A percentile compares a stretch with the other conserved stretches of the same genome.
Conservation (phyloP, 2,329 filamentous ascomycete species). For the Rhynchosporium graminicola region DNA sequence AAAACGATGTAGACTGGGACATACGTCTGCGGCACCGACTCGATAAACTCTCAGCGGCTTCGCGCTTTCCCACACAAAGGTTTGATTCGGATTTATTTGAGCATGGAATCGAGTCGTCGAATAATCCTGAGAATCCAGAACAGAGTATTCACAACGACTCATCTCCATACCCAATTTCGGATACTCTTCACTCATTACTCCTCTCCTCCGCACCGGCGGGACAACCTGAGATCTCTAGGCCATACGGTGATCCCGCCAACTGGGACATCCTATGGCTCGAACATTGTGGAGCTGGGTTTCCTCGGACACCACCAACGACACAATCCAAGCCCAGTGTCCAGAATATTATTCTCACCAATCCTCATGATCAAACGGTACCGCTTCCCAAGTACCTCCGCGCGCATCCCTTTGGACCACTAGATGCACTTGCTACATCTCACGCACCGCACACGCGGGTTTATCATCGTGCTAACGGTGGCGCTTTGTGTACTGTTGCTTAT, state of each 20-base stretch:
- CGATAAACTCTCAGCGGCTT: constrained; percentile 20
- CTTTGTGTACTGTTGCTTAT: constrained; percentile 29
- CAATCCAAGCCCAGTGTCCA: background rate
- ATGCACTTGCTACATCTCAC: constrained; percentile 22
- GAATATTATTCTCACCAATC: constrained; percentile 24
- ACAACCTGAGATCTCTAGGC: background rate
- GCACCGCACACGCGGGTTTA: constrained; percentile 26
- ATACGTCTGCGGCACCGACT: constrained; percentile 35
- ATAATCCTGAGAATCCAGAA: constrained; percentile 32
- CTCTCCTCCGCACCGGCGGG: constrained; percentile 4
- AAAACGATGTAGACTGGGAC: constrained; percentile 50
- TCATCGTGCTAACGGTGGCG: constrained; percentile 25
- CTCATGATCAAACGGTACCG: constrained; percentile 23
- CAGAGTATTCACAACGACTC: constrained; percentile 24
- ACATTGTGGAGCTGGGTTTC: constrained; percentile 28
- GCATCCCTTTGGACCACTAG: constrained; percentile 29
- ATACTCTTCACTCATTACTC: constrained; percentile 18
- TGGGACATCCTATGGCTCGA: constrained; percentile 31
- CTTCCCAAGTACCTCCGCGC: constrained; percentile 25
- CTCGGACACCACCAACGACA: constrained; percentile 8
- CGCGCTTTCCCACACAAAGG: constrained; percentile 17
- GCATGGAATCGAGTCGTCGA: constrained; percentile 2
- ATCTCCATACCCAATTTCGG: constrained; percentile 22
- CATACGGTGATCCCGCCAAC: constrained; percentile 24
- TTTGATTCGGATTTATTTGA: constrained; percentile 10